Conservation (phyloP, 1,139 yeast genomes). For the Lodderomyces orthopsilosis region DNA sequence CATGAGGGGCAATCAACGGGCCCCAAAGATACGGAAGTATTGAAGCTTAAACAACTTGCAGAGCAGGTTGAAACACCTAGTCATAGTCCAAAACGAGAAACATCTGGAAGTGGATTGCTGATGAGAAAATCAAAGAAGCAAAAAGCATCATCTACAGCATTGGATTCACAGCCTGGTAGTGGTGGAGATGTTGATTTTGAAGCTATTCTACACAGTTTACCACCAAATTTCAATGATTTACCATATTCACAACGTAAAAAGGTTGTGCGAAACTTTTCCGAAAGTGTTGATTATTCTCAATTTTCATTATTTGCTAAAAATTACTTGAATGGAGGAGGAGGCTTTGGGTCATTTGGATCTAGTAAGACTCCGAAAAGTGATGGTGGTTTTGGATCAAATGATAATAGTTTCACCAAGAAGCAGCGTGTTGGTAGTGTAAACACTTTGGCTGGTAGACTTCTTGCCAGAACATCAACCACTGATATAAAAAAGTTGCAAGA, state of each 20-base stretch:
- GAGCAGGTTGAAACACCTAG: not conserved
- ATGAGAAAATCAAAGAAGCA: constrained; percentile 19
- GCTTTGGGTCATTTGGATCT: constrained; percentile 2
- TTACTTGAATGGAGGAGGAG: constrained; percentile 20
- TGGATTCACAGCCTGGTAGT: constrained; percentile 20
- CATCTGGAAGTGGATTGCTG: constrained; percentile 7
- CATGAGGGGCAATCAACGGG: not conserved
- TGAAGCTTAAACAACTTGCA: constrained; percentile 6
- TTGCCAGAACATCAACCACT: constrained; percentile 39
- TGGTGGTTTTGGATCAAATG: constrained; percentile 22
- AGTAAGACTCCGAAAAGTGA: constrained; percentile 18
- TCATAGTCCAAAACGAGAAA: constrained; percentile 8
- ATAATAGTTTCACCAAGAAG: constrained; percentile 28
- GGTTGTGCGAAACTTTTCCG: constrained; percentile 54
- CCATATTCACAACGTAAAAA: constrained; percentile 71
- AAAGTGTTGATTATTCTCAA: constrained; percentile 51
- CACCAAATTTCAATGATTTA: constrained; percentile 58
- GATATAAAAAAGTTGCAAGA: constrained; percentile 32
- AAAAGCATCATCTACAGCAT: constrained; percentile 15
- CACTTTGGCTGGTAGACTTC: constrained; percentile 43
- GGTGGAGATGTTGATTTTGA: constrained; percentile 36
- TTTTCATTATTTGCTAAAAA: constrained; percentile 44
- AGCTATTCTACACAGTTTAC: constrained; percentile 43
- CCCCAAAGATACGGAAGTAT: constrained; percentile 2
- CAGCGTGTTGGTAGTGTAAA: constrained; percentile 34